Evolutionary conservation across 495 filamentous ascomycete genomes (phyloP).

Genomic region (Aspergillus ellipticus): DNA sequence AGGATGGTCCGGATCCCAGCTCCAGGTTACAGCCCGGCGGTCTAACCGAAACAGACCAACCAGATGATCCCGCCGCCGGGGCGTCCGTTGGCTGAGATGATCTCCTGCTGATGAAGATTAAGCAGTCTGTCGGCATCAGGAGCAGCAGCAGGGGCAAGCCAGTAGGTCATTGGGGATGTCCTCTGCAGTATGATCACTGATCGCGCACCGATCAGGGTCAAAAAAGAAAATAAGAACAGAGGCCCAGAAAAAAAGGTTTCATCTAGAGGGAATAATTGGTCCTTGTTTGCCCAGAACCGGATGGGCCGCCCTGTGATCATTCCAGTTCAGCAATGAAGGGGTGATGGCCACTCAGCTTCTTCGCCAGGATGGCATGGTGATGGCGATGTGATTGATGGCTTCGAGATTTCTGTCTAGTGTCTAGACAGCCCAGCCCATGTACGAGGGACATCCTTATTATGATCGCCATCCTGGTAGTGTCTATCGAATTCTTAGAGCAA

Average conservation of each 20-base stretch:
- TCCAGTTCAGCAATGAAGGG: slow-evolving; percentile 17
- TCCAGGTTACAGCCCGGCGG: slow-evolving; percentile 11
- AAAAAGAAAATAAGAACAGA: slow-evolving; percentile 4
- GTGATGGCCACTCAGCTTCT: background rate
- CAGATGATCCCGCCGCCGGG: slow-evolving; percentile 9
- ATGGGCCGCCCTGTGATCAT: slow-evolving; percentile 13
- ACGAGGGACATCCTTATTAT: background rate
- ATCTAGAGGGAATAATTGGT: slow-evolving; percentile 13
- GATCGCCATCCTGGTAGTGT: background rate
- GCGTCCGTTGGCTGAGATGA: slow-evolving; percentile 6
- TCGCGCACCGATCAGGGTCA: background rate
- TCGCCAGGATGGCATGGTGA: background rate
- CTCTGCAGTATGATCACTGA: background rate
- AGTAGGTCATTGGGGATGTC: too few species aligned
- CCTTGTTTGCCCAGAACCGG: slow-evolving; percentile 9
- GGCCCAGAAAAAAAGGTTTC: background rate
- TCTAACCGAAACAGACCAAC: slow-evolving; percentile 19
- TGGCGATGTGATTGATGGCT: background rate
- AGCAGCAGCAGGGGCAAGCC: background rate
- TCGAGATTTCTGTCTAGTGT: background rate
- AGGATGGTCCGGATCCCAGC: slow-evolving; percentile 8
- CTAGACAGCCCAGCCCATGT: background rate
- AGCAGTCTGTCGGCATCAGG: background rate
- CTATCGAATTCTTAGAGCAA: background rate
- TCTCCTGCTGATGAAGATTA: background rate